Base-by-base conservation (phyloP, 2,329 filamentous ascomycete species). In the Calonectria pseudoturangicola region DNA sequence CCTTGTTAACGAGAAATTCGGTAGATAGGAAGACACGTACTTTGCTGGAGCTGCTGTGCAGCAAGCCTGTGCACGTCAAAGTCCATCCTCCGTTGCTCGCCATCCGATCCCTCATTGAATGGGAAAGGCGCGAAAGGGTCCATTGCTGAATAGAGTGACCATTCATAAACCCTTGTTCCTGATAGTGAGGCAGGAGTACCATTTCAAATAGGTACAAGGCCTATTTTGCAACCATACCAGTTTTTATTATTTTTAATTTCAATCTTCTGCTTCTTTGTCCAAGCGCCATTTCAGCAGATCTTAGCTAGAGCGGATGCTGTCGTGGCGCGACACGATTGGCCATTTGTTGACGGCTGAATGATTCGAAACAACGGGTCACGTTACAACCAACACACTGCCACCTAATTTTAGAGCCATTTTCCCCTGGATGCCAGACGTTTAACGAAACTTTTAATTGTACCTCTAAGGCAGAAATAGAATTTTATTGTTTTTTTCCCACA, bases 261-360 rank as follows among this genome's bases (percentile, higher is more conserved):
- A 56, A 27, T 4, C 16, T 30, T 41, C 30, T 56, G 6, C 28
- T 10, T 10, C 7, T 25, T 58, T 8, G 33, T 36, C 10, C 13
- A 27, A 21, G 33, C 33, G 54, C 54, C 21, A 58, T 58, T 58
- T 58, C 54, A n/a, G n/a, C 33, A 25, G 33, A 39, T 21, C 36
- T 58, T 33, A 58, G 54, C 54, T 36, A 3, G 30, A 25, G 18
- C 21, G 51, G 33, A 36, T 41, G 54, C 4, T 58, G 54, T 58
- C 54, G 54, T 58, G 54, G 54, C 54, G 54, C 30, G n/a, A 58
- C 54, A 36, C 54, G 54, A 58, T 58, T 58, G 54, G 54, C 33
- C 41, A 18, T 27, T 21, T 12, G 13, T 21, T 21, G n/a, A 58
- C 39, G 39, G 51, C 30, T 33, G 36, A 58, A 58, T 58, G 54